Percentiles rank a stretch among this genome's conserved stretches.
These are phyloP conservation scores for Pseudogymnoascus sp. DNA, from an alignment of 2,329 filamentous ascomycete species.

Conservation along the genomic window DNA sequence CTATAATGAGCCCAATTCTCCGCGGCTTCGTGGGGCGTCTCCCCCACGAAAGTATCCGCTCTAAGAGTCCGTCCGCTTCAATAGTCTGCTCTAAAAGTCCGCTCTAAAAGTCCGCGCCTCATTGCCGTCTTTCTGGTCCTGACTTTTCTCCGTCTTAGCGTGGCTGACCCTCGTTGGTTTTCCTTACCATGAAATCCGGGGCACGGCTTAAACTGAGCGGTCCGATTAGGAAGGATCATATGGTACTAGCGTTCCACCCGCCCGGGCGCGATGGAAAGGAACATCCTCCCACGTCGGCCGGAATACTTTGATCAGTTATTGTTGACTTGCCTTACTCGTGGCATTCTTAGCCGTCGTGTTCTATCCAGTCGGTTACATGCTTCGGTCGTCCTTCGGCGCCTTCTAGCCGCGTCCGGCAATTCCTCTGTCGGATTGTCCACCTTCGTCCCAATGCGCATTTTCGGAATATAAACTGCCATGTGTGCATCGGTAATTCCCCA, in stretches of 20 bases:
- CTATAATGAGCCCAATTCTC: not conserved
- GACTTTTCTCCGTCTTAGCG: not conserved
- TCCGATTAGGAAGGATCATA: not conserved
- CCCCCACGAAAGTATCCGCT: not conserved
- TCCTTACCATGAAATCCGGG: constrained; percentile 1
- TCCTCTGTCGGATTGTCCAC: not conserved
- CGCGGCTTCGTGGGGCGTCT: not conserved
- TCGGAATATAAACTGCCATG: constrained; percentile 7
- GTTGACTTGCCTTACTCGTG: not conserved
- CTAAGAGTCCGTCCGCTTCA: not conserved
- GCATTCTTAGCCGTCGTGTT: not conserved
- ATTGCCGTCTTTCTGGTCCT: not conserved
- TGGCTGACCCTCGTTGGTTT: not conserved
- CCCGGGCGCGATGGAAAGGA: not conserved
- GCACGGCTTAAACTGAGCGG: not conserved
- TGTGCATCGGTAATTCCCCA: not conserved
- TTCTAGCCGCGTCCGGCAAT: not conserved
- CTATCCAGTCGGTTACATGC: not conserved
- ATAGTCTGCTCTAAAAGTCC: not conserved
- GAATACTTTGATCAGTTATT: not conserved
- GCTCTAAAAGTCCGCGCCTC: not conserved
- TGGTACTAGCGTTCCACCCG: not conserved
- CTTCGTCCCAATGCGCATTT: not conserved
- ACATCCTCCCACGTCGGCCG: not conserved
- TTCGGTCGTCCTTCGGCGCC: constrained; percentile 7